These are phyloP conservation scores for Chrysoporthe deuterocubensis DNA, from an alignment of 2,329 filamentous ascomycete species.

Conservation along the genomic window DNA sequence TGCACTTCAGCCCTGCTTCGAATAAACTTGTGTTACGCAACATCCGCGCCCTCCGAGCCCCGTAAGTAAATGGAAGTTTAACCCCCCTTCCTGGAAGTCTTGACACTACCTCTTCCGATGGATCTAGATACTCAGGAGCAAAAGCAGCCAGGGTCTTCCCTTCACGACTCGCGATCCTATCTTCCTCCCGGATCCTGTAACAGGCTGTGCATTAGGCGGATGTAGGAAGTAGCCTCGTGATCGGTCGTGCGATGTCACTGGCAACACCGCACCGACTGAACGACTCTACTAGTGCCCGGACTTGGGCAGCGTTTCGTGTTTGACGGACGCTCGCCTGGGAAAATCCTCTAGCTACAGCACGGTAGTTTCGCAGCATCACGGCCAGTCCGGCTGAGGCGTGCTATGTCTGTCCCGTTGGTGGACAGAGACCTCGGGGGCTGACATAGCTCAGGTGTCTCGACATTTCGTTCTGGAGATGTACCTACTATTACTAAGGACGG, in stretches of 20 bases:
- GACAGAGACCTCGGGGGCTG: neutral
- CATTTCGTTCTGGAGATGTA: neutral
- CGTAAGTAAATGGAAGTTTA: neutral
- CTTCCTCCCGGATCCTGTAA: neutral
- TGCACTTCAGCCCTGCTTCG: neutral
- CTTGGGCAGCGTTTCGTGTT: neutral
- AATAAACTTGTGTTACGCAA: neutral
- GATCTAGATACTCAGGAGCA: neutral
- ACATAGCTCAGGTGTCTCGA: neutral
- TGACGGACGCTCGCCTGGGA: neutral
- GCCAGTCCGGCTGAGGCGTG: neutral
- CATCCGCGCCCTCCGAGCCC: neutral
- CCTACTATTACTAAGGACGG: neutral
- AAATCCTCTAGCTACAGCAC: neutral
- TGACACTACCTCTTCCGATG: neutral
- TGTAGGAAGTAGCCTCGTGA: neutral
- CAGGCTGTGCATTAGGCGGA: slow-evolving; percentile 1
- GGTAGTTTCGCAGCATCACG: neutral
- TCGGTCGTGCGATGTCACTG: neutral
- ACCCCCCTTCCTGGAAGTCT: neutral
- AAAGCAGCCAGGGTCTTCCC: neutral
- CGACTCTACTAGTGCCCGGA: neutral
- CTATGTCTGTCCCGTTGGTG: neutral
- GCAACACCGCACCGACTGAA: neutral
- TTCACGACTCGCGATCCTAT: neutral